Evolutionary conservation across 495 filamentous ascomycete genomes (phyloP), one percentile per base, ranked within the genome.

Genomic region (Talaromyces nanjingensis): DNA sequence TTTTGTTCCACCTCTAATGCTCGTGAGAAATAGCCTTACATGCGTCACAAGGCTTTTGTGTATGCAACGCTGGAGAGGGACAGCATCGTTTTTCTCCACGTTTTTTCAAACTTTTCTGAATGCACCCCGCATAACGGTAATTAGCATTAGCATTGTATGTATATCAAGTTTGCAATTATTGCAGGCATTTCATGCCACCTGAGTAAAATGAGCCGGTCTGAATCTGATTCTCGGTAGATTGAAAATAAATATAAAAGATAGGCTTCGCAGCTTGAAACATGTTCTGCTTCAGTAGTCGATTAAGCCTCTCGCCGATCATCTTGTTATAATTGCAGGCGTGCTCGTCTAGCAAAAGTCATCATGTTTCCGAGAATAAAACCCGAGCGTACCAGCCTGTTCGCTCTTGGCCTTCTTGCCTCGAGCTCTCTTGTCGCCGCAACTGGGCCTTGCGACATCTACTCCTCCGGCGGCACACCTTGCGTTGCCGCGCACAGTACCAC

Each of bases 401-500:
- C 75, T 62, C 63, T 81, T n/a, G 72, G 74, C 42, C 74, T 83
- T 59, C 64, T 73, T 59, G 75, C 70, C 67, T 71, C 70, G 18
- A 67, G 63, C 58, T 76, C 77, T 27, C 66, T 56, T 5, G 53
- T 56, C 53, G 4, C 53, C 6, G 53, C 53, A 14, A 56, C 53
- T 29, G 53, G 53, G 11, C 53, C 53, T 14, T 56, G 53, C 27
- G 53, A 56, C 24, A 56, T 56, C 8, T 56, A 56, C 9, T 18
- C 53, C 22, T 27, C 22, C 12, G 53, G 53, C 14, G 53, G 53
- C 22, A 83, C 82, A 4, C 81, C 83, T 62, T 86, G 83, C 64
- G 66, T 86, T 62, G 83, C 83, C 4, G 83, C 83, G 1, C 83
- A 86, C 72, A 82, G 82, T 72, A 84, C 83, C 64, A 85, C 83